These are phyloP conservation scores for Cladophialophora yegresii DNA, from an alignment of 2,329 filamentous ascomycete genomes.

Conservation along the genomic window DNA sequence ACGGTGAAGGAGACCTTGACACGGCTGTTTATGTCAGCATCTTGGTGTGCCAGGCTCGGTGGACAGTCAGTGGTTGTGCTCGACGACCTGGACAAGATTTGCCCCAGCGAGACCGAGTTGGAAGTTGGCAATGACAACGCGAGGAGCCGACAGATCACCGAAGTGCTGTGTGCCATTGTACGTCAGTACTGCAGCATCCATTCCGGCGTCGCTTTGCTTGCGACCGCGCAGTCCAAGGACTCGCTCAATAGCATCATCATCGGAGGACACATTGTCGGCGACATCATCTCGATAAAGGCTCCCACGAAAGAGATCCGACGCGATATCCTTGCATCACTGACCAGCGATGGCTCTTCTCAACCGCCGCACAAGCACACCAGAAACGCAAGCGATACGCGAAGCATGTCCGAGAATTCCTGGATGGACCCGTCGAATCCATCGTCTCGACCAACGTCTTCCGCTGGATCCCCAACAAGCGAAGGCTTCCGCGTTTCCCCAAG, in stretches of 20 bases:
- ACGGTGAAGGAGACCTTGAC: constrained; percentile 87
- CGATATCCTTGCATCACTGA: constrained; percentile 78
- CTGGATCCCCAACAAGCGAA: constrained; percentile 47
- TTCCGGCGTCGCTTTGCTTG: constrained; percentile 80
- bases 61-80: constrained; percentile 82
- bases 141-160: constrained; percentile 86
- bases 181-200: constrained; percentile 79
- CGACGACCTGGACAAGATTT: constrained; percentile 90
- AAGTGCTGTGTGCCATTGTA: constrained; percentile 79
- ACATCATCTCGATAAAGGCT: constrained; percentile 85
- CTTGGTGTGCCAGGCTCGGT: constrained; percentile 86
- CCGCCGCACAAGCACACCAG: constrained; percentile 48
- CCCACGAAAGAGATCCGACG: constrained; percentile 89
- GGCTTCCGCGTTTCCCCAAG: constrained; percentile 73
- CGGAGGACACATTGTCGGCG: constrained; percentile 86
- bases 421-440: constrained; percentile 69
- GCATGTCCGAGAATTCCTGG: constrained; percentile 63
- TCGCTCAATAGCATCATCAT: constrained; percentile 86
- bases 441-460: constrained; percentile 51
- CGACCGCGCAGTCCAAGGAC: constrained; percentile 91
- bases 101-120: constrained; percentile 89
- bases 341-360: constrained; percentile 45
- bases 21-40: constrained; percentile 81
- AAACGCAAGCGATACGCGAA: constrained; percentile 41
- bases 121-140: constrained; percentile 93